Conservation (phyloP, 2,329 filamentous ascomycete species). For the Teratosphaeria zuluensis region DNA sequence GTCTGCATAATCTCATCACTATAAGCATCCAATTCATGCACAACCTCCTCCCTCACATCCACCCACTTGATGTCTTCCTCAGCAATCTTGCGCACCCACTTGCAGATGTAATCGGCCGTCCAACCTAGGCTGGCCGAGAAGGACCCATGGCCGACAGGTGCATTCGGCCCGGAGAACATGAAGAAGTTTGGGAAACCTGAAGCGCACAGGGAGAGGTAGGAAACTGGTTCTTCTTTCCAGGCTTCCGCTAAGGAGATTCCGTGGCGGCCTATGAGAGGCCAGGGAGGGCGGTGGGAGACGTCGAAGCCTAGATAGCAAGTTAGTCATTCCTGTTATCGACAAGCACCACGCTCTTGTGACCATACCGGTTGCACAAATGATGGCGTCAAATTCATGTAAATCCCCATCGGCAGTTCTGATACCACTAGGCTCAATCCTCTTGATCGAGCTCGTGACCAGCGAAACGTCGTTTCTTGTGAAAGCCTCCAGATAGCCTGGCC, state of each 20-base stretch:
- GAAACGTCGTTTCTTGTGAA: constrained; percentile 22
- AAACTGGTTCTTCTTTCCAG: constrained; percentile 20
- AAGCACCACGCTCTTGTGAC: no score
- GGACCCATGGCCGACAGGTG: constrained; percentile 14
- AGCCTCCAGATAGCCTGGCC: constrained; percentile 32
- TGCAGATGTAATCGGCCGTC: constrained; percentile 21
- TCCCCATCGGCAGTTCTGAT: constrained; percentile 25
- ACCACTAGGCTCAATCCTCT: constrained; percentile 14
- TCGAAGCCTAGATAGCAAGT: constrained; percentile 21
- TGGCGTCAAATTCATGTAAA: constrained; percentile 31
- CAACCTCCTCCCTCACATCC: constrained; percentile 15
- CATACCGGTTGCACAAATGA: constrained; percentile 36
- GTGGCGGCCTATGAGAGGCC: constrained; percentile 29
- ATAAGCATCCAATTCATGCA: constrained; percentile 23
- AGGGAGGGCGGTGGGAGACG: constrained; percentile 26
- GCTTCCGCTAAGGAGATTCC: constrained; percentile 16
- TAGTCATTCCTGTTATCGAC: no score
- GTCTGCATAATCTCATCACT: constrained; percentile 24
- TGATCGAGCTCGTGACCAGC: constrained; percentile 18
- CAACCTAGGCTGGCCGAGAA: constrained; percentile 12
- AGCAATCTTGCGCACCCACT: constrained; percentile 22
- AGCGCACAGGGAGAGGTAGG: constrained; percentile 5
- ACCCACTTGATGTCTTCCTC: constrained; percentile 21
- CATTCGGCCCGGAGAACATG: constrained; percentile 12
- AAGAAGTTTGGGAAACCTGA: constrained; percentile 21